Conservation (phyloP, 495 filamentous ascomycete species). For the Penicillium paradoxum region DNA sequence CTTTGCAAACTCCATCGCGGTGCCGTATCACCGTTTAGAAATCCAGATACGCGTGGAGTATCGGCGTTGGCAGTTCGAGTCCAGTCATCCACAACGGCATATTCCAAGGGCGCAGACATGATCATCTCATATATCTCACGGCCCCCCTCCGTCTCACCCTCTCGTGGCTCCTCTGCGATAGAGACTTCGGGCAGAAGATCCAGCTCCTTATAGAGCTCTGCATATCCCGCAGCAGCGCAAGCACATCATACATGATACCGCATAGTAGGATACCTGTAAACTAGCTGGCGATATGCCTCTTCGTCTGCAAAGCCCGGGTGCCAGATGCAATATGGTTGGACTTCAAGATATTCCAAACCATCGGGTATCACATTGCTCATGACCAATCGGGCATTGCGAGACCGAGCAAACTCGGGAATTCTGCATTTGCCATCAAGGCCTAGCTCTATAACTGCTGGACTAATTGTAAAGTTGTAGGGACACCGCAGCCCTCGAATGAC, state of each 20-base stretch:
- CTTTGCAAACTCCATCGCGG: constrained; percentile 15
- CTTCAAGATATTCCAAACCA: constrained; percentile 22
- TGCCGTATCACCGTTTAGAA: constrained; percentile 30
- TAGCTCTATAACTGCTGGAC: constrained; percentile 13
- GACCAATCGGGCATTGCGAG: constrained; percentile 31
- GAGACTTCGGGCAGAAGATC: constrained; percentile 23
- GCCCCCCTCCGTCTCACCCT: constrained; percentile 13
- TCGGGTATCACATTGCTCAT: constrained; percentile 36
- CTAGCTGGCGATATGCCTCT: constrained; percentile 27
- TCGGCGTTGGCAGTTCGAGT: constrained; percentile 19
- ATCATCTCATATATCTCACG: constrained; percentile 24
- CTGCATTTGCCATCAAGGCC: constrained; percentile 10
- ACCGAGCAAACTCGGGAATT: constrained; percentile 12
- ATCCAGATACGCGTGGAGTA: constrained; percentile 10
- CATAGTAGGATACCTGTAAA: constrained; percentile 12
- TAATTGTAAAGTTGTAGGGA: constrained; percentile 14
- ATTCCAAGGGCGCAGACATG: constrained; percentile 19
- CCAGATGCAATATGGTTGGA: constrained; percentile 42
- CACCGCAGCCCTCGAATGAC: constrained; percentile 12
- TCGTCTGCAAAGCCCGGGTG: constrained; percentile 32
- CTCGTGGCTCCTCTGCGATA: constrained; percentile 26
- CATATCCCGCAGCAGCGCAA: constrained; percentile 26
- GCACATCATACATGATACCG: constrained; percentile 24
- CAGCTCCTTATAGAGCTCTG: constrained; percentile 25
- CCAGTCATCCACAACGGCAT: constrained; percentile 26